Conservation (phyloP, 192 early-diverging fungal species). For the Podila verticillata region DNA sequence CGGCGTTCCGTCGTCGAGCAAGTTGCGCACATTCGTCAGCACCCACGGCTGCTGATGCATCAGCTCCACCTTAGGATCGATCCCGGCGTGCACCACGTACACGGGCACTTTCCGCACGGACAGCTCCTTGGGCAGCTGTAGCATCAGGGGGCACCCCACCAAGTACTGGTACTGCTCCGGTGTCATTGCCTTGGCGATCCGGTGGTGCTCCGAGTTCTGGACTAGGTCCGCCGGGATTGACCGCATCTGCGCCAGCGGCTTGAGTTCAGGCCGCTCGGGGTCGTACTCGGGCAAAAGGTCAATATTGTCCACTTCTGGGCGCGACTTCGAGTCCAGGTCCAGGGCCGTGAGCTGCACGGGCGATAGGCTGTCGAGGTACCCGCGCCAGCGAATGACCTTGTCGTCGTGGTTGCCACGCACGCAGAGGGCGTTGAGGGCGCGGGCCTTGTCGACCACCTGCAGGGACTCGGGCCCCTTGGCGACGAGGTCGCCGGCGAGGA, state of each 20-base stretch:
- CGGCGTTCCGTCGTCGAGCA: conserved; percentile 49
- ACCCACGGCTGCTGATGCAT: conserved; percentile 22
- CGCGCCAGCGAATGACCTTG: conserved; percentile 65
- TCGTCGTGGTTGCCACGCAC: conserved; percentile 85
- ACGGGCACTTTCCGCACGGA: conserved; percentile 16
- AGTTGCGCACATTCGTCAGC: conserved; percentile 52
- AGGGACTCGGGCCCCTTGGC: conserved; percentile 71
- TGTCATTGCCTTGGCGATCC: conserved; percentile 19
- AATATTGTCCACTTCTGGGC: neutral
- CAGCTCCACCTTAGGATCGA: conserved; percentile 7
- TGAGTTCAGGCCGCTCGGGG: neutral
- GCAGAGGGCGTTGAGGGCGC: conserved; percentile 58
- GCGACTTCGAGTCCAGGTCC: neutral
- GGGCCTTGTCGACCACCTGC: conserved; percentile 63
- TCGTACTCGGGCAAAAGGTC: neutral
- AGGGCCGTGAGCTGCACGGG: neutral
- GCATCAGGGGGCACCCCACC: conserved; percentile 34
- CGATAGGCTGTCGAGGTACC: conserved; percentile 53
- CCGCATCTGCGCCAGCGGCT: neutral
- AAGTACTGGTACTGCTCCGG: conserved; percentile 37
- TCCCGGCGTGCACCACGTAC: conserved; percentile 27
- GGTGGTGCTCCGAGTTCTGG: conserved; percentile 29
- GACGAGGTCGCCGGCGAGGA: conserved; percentile 74
- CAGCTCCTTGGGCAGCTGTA: conserved; percentile 17
- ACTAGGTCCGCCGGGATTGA: conserved; percentile 21